Percentiles rank a stretch among this genome's conserved stretches.
Conservation (phyloP, 2,329 filamentous ascomycete genomes). For the Xenoacremonium recifei region DNA sequence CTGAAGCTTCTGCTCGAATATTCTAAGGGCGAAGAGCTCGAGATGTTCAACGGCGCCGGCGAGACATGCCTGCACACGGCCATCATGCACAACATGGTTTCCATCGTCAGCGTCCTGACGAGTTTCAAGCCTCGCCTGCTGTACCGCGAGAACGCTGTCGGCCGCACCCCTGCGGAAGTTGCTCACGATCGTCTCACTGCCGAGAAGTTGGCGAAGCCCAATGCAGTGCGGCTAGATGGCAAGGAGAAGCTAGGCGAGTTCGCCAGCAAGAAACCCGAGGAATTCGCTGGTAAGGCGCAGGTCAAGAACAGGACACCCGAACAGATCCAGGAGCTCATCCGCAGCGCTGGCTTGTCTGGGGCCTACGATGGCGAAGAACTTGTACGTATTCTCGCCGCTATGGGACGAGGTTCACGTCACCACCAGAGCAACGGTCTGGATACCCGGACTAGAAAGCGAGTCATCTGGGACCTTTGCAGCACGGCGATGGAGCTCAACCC, state of each 20-base stretch:
- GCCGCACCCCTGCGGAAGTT: conserved; percentile 69
- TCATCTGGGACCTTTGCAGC: conserved; percentile 34
- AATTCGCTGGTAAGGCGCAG: conserved; percentile 11
- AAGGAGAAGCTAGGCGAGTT: conserved; percentile 1
- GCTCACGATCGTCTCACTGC: conserved; percentile 54
- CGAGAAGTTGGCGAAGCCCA: conserved; percentile 30
- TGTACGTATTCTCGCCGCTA: conserved; percentile 22
- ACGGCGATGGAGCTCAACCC: conserved; percentile 30
- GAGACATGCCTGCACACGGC: conserved; percentile 64
- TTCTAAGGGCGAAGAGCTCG: conserved; percentile 54
- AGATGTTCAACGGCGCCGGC: conserved; percentile 61
- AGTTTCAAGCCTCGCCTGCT: conserved; percentile 58
- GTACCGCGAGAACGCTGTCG: conserved; percentile 72
- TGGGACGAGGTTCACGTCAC: conserved; percentile 22
- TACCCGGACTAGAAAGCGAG: conserved; percentile 12
- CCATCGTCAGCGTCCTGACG: conserved; percentile 46
- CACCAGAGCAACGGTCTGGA: conserved; percentile 4
- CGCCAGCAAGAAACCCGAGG: conserved; percentile 7
- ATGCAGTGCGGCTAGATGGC: background rate
- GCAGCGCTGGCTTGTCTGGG: conserved; percentile 26
- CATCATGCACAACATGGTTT: conserved; percentile 37
- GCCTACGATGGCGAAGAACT: conserved; percentile 26
- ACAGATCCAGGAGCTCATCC: conserved; percentile 17
- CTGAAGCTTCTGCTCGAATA: conserved; percentile 52
- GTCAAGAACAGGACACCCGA: conserved; percentile 14